Percentiles rank a stretch among this genome's conserved stretches.
phyloP scores from a whole-genome alignment of 2,329 filamentous ascomycete species.

The Aspergillus arachidicola region DNA sequence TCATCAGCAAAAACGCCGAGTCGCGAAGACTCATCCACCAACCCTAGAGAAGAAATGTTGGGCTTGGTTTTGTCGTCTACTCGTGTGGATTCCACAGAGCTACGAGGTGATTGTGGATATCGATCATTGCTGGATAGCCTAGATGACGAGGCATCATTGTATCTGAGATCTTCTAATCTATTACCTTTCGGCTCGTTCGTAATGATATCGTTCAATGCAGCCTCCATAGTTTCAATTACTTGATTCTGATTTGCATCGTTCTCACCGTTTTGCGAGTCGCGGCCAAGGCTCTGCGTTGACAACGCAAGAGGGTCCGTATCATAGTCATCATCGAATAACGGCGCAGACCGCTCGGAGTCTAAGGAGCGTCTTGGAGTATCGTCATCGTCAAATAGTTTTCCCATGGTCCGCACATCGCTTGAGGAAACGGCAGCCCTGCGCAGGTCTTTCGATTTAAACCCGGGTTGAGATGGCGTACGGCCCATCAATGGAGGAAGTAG shows the following conservation, averaged over 20 bases:
- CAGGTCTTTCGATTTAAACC: constrained; percentile 53
- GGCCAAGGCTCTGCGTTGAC: constrained; percentile 79
- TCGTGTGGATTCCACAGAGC: constrained; percentile 61
- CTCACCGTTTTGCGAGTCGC: constrained; percentile 62
- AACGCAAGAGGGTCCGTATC: constrained; percentile 70
- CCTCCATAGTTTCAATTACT: constrained; percentile 90
- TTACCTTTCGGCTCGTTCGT: constrained; percentile 65
- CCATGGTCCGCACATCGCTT: constrained; percentile 57
- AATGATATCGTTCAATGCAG: constrained; percentile 89
- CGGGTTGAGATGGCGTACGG: constrained; percentile 52
- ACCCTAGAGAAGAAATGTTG: constrained; percentile 85
- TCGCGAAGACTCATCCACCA: constrained; percentile 83
- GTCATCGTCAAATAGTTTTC: constrained; percentile 48
- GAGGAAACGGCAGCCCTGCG: constrained; percentile 63
- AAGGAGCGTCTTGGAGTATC: constrained; percentile 65
- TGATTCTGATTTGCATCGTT: constrained; percentile 65
- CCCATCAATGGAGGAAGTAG: constrained; percentile 47
- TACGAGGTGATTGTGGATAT: constrained; percentile 58
- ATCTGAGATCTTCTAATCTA: constrained; percentile 39
- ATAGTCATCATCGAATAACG: constrained; percentile 80
- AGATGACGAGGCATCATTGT: constrained; percentile 37
- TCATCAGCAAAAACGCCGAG: constrained; percentile 96
- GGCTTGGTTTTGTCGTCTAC: constrained; percentile 65
- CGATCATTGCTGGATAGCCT: constrained; percentile 56
- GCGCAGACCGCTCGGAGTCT: constrained; percentile 62